Conservation (phyloP, 1,139 yeast genomes). For the Yamadazyma diddensiae region DNA sequence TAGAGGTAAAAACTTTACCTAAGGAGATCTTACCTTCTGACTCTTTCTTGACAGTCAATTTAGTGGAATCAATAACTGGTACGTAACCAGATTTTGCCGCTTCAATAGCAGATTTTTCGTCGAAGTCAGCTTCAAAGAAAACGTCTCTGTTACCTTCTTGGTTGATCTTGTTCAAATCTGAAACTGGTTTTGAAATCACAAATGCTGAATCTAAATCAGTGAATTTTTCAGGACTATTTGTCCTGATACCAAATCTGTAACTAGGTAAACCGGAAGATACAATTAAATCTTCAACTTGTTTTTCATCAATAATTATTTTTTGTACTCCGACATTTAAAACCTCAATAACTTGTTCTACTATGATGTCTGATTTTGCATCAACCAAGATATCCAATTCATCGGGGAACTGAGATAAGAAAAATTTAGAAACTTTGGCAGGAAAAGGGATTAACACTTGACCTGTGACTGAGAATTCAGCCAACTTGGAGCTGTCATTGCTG, state of each 20-base stretch:
- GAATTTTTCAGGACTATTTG: slow-evolving; percentile 7
- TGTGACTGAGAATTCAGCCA: slow-evolving; percentile 30
- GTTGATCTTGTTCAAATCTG: slow-evolving; percentile 18
- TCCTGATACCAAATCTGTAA: slow-evolving; percentile 49
- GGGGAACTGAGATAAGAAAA: slow-evolving; percentile 36
- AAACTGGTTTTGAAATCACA: slow-evolving; percentile 19
- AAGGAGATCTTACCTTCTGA: slow-evolving; percentile 42
- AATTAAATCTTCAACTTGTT: slow-evolving; percentile 31
- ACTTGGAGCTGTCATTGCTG: slow-evolving; percentile 19
- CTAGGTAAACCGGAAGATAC: slow-evolving; percentile 58
- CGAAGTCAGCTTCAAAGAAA: slow-evolving; percentile 24
- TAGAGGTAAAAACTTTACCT: slow-evolving; percentile 50
- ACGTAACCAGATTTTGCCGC: slow-evolving; percentile 40
- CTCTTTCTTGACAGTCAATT: slow-evolving; percentile 39
- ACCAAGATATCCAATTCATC: slow-evolving; percentile 30
- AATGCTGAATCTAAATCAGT: slow-evolving; percentile 22
- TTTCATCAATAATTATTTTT: slow-evolving; percentile 43
- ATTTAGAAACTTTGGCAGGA: slow-evolving; percentile 28
- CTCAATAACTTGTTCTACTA: slow-evolving; percentile 46
- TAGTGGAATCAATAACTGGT: slow-evolving; percentile 43
- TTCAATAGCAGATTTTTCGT: slow-evolving; percentile 26
- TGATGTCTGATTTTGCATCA: slow-evolving; percentile 24
- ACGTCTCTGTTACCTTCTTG: slow-evolving; percentile 44
- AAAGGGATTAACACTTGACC: slow-evolving; percentile 40
- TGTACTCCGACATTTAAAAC: slow-evolving; percentile 68